These are phyloP conservation scores for Vitis amurensis DNA, from an alignment of 164 flowering plant species.

Conservation along the genomic window DNA sequence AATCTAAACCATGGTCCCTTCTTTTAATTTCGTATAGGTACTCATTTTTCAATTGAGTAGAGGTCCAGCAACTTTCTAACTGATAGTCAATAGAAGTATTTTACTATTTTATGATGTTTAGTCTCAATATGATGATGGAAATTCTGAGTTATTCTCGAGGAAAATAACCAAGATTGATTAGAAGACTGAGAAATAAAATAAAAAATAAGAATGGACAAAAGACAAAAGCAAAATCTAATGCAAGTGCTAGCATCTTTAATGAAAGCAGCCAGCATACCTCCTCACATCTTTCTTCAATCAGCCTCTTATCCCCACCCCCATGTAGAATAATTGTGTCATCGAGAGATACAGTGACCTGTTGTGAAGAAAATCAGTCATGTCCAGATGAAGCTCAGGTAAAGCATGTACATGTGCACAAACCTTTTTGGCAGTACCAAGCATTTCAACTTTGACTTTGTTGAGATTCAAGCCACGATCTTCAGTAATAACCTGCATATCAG, in stretches of 20 bases:
- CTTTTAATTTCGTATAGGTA: too few relatives aligned
- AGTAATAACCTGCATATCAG: conserved; percentile 57
- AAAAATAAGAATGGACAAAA: too few relatives aligned
- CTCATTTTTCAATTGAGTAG: too few relatives aligned
- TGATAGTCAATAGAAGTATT: too few relatives aligned
- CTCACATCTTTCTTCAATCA: conserved; percentile 88
- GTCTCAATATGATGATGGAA: too few relatives aligned
- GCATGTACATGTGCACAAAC: conserved; percentile 29
- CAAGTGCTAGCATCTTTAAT: background rate
- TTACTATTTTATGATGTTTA: too few relatives aligned
- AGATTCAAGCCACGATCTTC: conserved; percentile 68
- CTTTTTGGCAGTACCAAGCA: conserved; percentile 86
- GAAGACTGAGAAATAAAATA: too few relatives aligned
- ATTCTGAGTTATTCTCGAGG: too few relatives aligned
- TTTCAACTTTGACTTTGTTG: conserved; percentile 55
- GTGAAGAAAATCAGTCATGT: background rate
- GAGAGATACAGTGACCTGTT: conserved; percentile 71
- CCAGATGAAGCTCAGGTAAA: conserved; percentile 1
- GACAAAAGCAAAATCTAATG: too few relatives aligned
- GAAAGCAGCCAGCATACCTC: conserved; percentile 40
- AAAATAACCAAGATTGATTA: too few relatives aligned
- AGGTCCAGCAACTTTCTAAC: too few relatives aligned
- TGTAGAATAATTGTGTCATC: conserved; percentile 82
- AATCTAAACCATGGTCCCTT: too few relatives aligned
- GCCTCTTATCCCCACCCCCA: conserved; percentile 84